These are phyloP conservation scores for Pythium vanterpoolii DNA, from an alignment of 352 stramenopile species.

Conservation along the genomic window DNA sequence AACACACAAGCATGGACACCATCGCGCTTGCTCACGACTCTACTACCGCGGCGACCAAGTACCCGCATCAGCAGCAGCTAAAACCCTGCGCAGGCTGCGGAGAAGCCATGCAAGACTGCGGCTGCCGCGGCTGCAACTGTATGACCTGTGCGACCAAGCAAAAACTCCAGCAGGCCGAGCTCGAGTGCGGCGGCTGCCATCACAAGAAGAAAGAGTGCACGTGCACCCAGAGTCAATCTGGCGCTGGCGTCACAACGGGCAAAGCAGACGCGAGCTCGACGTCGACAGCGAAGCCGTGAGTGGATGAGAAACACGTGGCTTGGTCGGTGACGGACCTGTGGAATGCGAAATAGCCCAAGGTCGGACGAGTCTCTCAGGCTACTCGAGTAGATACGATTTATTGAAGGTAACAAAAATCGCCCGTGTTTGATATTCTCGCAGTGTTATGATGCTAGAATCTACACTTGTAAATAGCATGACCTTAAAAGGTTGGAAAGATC, in stretches of 20 bases:
- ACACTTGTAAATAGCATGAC: too few relatives aligned
- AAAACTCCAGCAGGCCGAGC: constrained; percentile 6
- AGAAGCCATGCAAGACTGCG: not conserved
- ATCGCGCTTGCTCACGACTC: not conserved
- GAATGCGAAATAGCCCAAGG: too few relatives aligned
- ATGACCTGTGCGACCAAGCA: constrained; percentile 16
- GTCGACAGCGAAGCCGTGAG: not conserved
- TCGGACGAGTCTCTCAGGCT: too few relatives aligned
- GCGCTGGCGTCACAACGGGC: not conserved
- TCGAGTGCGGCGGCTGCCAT: constrained; percentile 9
- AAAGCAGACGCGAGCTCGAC: not conserved
- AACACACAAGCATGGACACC: too few relatives aligned
- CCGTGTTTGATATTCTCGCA: too few relatives aligned
- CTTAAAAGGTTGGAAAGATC: too few relatives aligned
- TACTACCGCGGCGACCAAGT: not conserved
- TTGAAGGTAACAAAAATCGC: too few relatives aligned
- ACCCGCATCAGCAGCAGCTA: not conserved
- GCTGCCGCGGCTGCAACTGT: constrained; percentile 15
- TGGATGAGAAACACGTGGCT: too few relatives aligned
- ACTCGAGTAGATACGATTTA: too few relatives aligned
- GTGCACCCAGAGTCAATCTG: not conserved
- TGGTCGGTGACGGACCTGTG: too few relatives aligned
- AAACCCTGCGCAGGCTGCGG: constrained; percentile 7
- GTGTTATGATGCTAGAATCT: too few relatives aligned
- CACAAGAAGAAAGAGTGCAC: constrained; percentile 9